phyloP scores from a whole-genome alignment of 306 rosid species.

The Citrullus amarus region DNA sequence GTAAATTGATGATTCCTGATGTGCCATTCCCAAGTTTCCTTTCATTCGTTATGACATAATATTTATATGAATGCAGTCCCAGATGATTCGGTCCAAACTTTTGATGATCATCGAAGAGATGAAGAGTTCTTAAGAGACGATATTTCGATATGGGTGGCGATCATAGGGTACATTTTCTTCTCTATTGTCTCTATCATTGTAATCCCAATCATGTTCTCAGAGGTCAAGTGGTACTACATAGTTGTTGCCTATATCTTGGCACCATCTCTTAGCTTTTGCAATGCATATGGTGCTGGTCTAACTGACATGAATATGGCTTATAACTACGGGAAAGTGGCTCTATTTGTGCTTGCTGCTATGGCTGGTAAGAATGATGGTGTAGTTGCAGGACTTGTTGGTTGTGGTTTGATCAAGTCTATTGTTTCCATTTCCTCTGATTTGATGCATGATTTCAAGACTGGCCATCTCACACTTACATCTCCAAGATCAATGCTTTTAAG shows the following conservation, averaged over 20 bases:
- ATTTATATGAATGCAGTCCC: conserved; percentile 29
- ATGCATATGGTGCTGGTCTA: conserved; percentile 93
- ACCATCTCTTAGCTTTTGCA: conserved; percentile 94
- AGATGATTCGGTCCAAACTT: conserved; percentile 30
- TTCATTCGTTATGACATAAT: conserved; percentile 1
- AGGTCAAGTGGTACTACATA: conserved; percentile 80
- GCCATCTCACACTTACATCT: conserved; percentile 88
- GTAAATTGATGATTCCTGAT: conserved; percentile 25
- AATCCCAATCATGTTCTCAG: conserved; percentile 81
- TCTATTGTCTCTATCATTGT: conserved; percentile 53
- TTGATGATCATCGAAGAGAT: conserved; percentile 53
- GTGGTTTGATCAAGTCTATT: conserved; percentile 88
- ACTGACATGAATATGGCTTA: conserved; percentile 98
- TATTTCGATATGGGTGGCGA: conserved; percentile 79
- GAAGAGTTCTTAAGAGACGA: conserved; percentile 68
- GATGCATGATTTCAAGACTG: conserved; percentile 93
- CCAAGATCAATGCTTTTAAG: conserved; percentile 86
- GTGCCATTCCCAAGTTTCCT: background rate
- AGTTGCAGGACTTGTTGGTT: conserved; percentile 90
- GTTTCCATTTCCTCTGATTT: conserved; percentile 89
- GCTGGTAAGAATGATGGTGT: conserved; percentile 61
- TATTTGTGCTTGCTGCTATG: conserved; percentile 73
- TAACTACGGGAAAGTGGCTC: conserved; percentile 96
- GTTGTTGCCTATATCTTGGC: conserved; percentile 69
- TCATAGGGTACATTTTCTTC: conserved; percentile 50